These are phyloP conservation scores for Triglochin maritima DNA, from an alignment of 106 monocot species.

Conservation along the genomic window DNA sequence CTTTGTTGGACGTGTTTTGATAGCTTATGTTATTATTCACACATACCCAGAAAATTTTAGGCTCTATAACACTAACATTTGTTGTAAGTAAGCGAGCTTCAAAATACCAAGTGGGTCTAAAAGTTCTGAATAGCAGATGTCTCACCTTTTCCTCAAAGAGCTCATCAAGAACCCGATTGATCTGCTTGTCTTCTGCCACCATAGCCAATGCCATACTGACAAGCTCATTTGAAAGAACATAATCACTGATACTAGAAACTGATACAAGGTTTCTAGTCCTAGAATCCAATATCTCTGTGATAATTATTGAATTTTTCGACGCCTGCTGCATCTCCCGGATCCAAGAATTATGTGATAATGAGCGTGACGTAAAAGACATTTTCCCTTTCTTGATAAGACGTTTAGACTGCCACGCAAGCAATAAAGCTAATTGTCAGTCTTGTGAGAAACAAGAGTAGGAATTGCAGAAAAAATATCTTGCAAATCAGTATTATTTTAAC, in stretches of 20 bases:
- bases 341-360: conserved; percentile 77
- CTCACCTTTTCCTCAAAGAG: conserved; percentile 90
- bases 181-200: conserved; percentile 98
- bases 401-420: conserved; percentile 47
- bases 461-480: too few relatives aligned
- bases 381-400: conserved; percentile 69
- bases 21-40: too few relatives aligned
- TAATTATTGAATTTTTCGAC: conserved; percentile 87
- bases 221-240: conserved; percentile 88
- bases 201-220: conserved; percentile 97
- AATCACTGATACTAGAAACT: conserved; percentile 94
- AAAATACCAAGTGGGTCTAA: too few relatives aligned
- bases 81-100: too few relatives aligned
- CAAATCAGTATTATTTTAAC: too few relatives aligned
- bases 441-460: background rate
- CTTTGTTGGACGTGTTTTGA: too few relatives aligned
- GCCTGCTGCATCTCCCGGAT: conserved; percentile 93
- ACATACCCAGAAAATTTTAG: too few relatives aligned
- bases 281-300: conserved; percentile 89
- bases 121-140: background rate
- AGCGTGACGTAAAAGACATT: conserved; percentile 24
- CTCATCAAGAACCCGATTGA: conserved; percentile 90
- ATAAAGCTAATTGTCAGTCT: background rate
- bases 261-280: conserved; percentile 91
- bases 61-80: too few relatives aligned